A percentile compares a stretch with the other conserved stretches of the same genome.
phyloP scores from a whole-genome alignment of 2,329 filamentous ascomycete species.

The Emergomyces pasteurianus region DNA sequence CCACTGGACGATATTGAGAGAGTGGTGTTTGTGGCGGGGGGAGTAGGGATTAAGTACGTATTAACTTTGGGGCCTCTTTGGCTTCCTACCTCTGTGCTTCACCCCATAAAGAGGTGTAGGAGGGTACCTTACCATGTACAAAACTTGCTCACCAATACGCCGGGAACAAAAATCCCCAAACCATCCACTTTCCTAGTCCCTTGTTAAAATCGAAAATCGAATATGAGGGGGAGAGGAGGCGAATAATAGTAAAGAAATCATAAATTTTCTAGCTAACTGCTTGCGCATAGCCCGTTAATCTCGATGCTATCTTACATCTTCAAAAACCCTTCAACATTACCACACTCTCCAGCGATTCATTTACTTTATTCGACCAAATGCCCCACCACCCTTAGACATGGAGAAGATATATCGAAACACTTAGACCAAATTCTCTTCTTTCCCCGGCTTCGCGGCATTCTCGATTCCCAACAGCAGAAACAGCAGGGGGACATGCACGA shows the following conservation, averaged over 20 bases:
- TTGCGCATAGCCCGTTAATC: slow-evolving; percentile 47
- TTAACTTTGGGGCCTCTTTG: neutral
- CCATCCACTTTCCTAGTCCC: neutral
- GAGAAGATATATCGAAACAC: slow-evolving; percentile 8
- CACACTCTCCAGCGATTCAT: slow-evolving; percentile 35
- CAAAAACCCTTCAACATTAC: slow-evolving; percentile 23
- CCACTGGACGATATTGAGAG: slow-evolving; percentile 38
- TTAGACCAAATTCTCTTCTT: slow-evolving; percentile 35
- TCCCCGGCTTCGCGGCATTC: slow-evolving; percentile 30
- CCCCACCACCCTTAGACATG: neutral
- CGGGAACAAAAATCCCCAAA: neutral
- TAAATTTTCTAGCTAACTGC: slow-evolving; percentile 3
- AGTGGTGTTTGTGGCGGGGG: slow-evolving; percentile 66
- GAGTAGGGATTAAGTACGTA: slow-evolving; percentile 65
- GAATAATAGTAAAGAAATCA: neutral
- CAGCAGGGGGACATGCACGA: neutral
- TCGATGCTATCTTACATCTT: slow-evolving; percentile 57
- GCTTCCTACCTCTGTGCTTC: neutral
- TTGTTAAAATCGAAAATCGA: neutral
- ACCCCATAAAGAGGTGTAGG: neutral
- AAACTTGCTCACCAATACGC: neutral
- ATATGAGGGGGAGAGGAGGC: neutral
- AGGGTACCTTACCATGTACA: neutral
- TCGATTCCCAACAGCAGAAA: slow-evolving; percentile 15
- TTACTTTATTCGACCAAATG: slow-evolving; percentile 53